phyloP scores from a whole-genome alignment of 1,139 yeast species.

The Taphrina populina region DNA sequence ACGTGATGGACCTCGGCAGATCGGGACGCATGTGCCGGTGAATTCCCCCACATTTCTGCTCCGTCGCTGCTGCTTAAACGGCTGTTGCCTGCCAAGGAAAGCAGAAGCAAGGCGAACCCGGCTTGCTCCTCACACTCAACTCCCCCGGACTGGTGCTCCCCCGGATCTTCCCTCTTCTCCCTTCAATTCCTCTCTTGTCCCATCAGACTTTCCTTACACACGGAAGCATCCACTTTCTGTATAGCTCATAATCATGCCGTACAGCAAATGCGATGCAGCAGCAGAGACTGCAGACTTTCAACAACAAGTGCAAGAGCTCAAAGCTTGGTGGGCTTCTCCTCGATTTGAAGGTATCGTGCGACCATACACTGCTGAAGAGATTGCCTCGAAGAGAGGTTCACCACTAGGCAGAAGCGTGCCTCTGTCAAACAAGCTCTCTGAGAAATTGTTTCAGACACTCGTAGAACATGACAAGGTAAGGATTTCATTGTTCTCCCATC shows the following conservation, averaged over 20 bases:
- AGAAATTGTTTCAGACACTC: slow-evolving; percentile 59
- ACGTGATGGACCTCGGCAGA: too few relatives aligned
- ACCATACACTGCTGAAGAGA: slow-evolving; percentile 83
- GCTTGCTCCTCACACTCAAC: background rate
- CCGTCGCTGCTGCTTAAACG: too few relatives aligned
- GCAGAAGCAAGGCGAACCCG: background rate
- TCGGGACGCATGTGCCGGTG: too few relatives aligned
- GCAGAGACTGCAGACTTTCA: slow-evolving; percentile 67
- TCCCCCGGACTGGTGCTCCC: background rate
- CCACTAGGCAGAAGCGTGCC: slow-evolving; percentile 58
- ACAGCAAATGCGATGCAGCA: slow-evolving; percentile 57
- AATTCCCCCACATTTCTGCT: too few relatives aligned
- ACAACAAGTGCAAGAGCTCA: slow-evolving; percentile 67
- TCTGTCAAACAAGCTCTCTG: slow-evolving; percentile 82
- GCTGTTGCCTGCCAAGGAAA: too few relatives aligned
- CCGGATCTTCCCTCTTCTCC: background rate
- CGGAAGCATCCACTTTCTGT: background rate
- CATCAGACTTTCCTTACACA: background rate
- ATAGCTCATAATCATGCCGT: slow-evolving; percentile 43
- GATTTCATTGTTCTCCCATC: too few relatives aligned
- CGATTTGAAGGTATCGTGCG: slow-evolving; percentile 89
- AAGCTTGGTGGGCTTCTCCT: slow-evolving; percentile 88
- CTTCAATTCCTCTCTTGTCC: background rate
- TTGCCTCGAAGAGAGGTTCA: slow-evolving; percentile 85
- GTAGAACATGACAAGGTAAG: slow-evolving; percentile 28